phyloP scores from a whole-genome alignment of 306 rosid genomes.

The Trichosanthes truncata region DNA sequence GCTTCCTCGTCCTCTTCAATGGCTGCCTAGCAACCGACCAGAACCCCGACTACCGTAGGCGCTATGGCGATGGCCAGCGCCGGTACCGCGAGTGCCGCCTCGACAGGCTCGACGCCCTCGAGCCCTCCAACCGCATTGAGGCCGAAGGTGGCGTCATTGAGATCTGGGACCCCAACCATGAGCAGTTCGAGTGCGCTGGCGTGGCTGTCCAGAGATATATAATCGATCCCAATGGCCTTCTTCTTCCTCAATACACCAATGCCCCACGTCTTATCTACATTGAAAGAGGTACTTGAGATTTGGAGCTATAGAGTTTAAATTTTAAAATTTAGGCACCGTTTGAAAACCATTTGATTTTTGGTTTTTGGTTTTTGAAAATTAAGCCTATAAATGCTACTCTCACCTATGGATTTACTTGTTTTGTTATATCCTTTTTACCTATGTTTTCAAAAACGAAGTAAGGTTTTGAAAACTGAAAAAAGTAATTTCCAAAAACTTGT shows the following conservation, averaged over 20 bases:
- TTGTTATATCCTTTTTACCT: too few species aligned
- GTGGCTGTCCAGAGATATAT: constrained; percentile 19
- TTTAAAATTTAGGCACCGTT: too few species aligned
- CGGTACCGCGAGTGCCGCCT: constrained; percentile 22
- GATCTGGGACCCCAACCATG: constrained; percentile 33
- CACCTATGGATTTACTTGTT: too few species aligned
- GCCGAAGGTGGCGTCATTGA: constrained; percentile 30
- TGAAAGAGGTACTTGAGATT: constrained; percentile 12
- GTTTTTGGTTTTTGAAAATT: too few species aligned
- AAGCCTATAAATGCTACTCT: too few species aligned
- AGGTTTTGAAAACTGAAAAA: too few species aligned
- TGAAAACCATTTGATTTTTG: too few species aligned
- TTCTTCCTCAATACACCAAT: constrained; percentile 32
- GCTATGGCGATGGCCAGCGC: constrained; percentile 13
- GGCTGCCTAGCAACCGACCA: constrained; percentile 18
- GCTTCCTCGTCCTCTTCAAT: constrained; percentile 27
- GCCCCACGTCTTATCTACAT: constrained; percentile 30
- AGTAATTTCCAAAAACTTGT: too few species aligned
- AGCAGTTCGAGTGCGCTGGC: constrained; percentile 27
- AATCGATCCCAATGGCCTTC: constrained; percentile 34
- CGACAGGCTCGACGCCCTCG: constrained; percentile 21
- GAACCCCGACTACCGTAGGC: neutral
- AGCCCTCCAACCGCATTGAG: constrained; percentile 23
- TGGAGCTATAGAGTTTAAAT: too few species aligned
- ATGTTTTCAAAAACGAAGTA: too few species aligned